Evolutionary conservation across 2,329 filamentous ascomycete genomes (phyloP).

Genomic region (Ceratocystiopsis minuta): DNA sequence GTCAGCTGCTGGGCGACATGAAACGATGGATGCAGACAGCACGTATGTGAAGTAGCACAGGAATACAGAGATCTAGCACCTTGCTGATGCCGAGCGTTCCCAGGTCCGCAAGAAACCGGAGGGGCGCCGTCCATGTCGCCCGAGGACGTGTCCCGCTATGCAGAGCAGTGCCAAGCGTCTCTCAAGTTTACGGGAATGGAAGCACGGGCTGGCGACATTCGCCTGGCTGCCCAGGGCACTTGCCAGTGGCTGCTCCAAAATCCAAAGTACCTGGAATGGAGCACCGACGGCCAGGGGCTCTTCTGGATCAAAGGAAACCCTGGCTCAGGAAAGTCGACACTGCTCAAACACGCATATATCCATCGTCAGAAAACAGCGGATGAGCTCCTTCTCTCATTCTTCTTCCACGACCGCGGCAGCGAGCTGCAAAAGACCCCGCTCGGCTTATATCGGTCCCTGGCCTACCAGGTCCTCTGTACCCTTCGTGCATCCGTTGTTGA

Average conservation of each 20-base stretch:
- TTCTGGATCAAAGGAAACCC: constrained; percentile 24
- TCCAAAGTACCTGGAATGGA: constrained; percentile 5
- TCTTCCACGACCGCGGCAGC: constrained; percentile 18
- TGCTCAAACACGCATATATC: constrained; percentile 17
- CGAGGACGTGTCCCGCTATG: too few relatives aligned
- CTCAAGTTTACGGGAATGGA: background rate
- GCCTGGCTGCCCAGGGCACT: background rate
- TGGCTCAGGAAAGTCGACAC: constrained; percentile 10
- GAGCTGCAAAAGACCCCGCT: constrained; percentile 15
- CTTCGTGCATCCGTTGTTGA: constrained; percentile 8
- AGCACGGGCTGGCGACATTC: background rate
- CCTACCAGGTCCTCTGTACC: constrained; percentile 16
- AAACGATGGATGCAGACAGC: too few relatives aligned
- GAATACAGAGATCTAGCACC: too few relatives aligned
- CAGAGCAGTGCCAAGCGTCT: too few relatives aligned
- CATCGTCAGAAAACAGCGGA: background rate
- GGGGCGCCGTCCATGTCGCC: too few relatives aligned
- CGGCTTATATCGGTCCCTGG: constrained; percentile 18
- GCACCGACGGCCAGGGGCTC: constrained; percentile 7
- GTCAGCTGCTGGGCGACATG: too few relatives aligned
- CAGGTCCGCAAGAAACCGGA: too few relatives aligned
- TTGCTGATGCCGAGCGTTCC: too few relatives aligned
- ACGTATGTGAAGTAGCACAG: too few relatives aligned
- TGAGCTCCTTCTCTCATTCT: constrained; percentile 16
- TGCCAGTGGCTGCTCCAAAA: constrained; percentile 5